Percentiles rank a stretch among this genome's conserved stretches.
These are phyloP conservation scores for Lasiodiplodia sp. DNA, from an alignment of 2,329 filamentous ascomycete species.

Conservation along the genomic window DNA sequence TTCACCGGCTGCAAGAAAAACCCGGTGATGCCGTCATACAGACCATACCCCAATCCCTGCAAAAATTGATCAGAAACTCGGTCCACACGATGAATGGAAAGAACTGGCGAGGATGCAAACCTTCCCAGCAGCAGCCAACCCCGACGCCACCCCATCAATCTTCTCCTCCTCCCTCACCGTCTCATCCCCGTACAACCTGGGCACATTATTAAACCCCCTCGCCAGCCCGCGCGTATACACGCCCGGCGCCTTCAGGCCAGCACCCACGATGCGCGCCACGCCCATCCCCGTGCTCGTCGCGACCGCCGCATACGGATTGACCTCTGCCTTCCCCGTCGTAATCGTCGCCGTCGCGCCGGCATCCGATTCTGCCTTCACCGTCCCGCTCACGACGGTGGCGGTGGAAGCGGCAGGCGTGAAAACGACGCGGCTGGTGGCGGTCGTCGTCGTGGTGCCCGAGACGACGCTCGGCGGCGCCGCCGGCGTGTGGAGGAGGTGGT, in stretches of 20 bases:
- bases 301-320: conserved; percentile 5
- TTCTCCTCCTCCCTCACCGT: conserved; percentile 16
- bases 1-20: conserved; percentile 36
- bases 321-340: background rate
- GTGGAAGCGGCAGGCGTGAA: background rate
- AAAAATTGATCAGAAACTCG: background rate
- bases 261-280: conserved; percentile 11
- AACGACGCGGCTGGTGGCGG: no score
- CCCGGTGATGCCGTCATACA: conserved; percentile 38
- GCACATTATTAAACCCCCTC: conserved; percentile 5
- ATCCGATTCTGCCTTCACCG: background rate
- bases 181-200: conserved; percentile 29
- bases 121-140: conserved; percentile 17
- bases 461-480: background rate
- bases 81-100: background rate
- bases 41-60: conserved; percentile 33
- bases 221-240: conserved; percentile 7
- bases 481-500: background rate
- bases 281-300: conserved; percentile 3
- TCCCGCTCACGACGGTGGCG: background rate
- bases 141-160: background rate
- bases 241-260: conserved; percentile 14
- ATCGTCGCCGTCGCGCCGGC: background rate
- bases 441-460: background rate
- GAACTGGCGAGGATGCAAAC: background rate